Base-by-base conservation (phyloP, 495 filamentous ascomycete genomes). In the Thermothielavioides terrestris region DNA sequence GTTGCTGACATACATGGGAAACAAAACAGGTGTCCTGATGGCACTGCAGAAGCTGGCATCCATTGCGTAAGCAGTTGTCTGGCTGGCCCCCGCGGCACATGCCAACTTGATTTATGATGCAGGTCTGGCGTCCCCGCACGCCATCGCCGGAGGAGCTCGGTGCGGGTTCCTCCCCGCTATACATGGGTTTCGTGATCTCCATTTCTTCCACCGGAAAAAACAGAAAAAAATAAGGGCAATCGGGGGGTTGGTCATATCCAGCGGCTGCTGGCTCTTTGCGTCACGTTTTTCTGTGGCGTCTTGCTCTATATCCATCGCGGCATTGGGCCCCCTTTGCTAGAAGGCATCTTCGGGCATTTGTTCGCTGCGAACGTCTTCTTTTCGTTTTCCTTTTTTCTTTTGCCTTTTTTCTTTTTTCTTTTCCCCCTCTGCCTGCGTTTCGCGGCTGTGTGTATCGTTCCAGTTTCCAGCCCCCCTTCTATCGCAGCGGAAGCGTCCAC, bases 31-130 rank as follows among this genome's bases (percentile, higher is more conserved):
- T 26, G 50, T 52, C 42, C 42, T 52, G 35, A 46, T 46, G 17
- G 35, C 50, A 15, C 50, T 52, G 40, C 50, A 52, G 42, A 52
- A 46, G 14, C 36, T 52, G 42, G 50, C 42, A 12, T 12, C 42
- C n/a, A 42, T 52, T 27, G 42, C 50, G 50, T 52, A 52, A 52
- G 50, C 50, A 34, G 10, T 11, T 9, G 17, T 28, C 14, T 44
- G 26, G 20, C 18, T 32, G n/a, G 12, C 17, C 7, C 17, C 6
- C 6, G 7, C 11, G 26, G 21, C 49, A 41, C 10, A n/a, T 46
- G 27, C 42, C 50, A 26, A 52, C 47, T 37, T 52, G 32, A 52
- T 31, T 14, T 42, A 22, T 32, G 6, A 36, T 39, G 26, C 35
- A 52, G 50, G 23, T 40, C 50, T 9, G 28, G 35, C 42, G 50